phyloP scores from a whole-genome alignment of 495 filamentous ascomycete genomes.

The Penicillium daleae region DNA sequence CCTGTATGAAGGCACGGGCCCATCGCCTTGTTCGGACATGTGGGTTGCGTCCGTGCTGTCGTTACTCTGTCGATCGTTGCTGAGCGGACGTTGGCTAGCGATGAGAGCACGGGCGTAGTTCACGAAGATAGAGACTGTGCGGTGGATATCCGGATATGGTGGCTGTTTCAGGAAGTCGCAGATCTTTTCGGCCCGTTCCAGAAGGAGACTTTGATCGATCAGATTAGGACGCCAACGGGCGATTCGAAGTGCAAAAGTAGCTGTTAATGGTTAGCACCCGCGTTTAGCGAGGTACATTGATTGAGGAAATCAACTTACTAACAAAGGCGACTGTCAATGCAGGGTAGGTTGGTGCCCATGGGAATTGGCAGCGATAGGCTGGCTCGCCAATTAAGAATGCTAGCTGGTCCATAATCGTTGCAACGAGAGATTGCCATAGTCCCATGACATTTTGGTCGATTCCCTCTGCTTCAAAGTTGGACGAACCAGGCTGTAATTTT shows the following conservation, averaged over 20 bases:
- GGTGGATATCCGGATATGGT: constrained; percentile 49
- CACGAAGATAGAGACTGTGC: constrained; percentile 49
- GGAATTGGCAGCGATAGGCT: constrained; percentile 43
- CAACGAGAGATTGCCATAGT: constrained; percentile 45
- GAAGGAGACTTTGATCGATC: constrained; percentile 40
- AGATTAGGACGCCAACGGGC: constrained; percentile 46
- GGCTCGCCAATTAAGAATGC: constrained; percentile 42
- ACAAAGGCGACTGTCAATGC: constrained; percentile 48
- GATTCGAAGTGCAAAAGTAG: constrained; percentile 46
- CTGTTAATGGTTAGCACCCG: constrained; percentile 21
- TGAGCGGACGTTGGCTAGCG: constrained; percentile 35
- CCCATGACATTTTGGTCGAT: constrained; percentile 34
- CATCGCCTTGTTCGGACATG: constrained; percentile 24
- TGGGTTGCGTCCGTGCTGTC: constrained; percentile 25
- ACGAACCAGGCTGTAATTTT: constrained; percentile 35
- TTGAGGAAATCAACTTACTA: constrained; percentile 33
- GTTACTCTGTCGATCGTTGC: constrained; percentile 21
- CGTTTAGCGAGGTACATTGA: not conserved
- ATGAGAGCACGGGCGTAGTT: constrained; percentile 47
- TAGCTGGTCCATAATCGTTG: constrained; percentile 45
- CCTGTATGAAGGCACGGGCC: constrained; percentile 17
- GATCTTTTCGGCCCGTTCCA: constrained; percentile 43
- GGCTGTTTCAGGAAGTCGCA: constrained; percentile 47
- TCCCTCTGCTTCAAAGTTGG: constrained; percentile 29
- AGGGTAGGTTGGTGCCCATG: constrained; percentile 48